phyloP scores from a whole-genome alignment of 495 filamentous ascomycete species.

The Aspergillus homomorphus region DNA sequence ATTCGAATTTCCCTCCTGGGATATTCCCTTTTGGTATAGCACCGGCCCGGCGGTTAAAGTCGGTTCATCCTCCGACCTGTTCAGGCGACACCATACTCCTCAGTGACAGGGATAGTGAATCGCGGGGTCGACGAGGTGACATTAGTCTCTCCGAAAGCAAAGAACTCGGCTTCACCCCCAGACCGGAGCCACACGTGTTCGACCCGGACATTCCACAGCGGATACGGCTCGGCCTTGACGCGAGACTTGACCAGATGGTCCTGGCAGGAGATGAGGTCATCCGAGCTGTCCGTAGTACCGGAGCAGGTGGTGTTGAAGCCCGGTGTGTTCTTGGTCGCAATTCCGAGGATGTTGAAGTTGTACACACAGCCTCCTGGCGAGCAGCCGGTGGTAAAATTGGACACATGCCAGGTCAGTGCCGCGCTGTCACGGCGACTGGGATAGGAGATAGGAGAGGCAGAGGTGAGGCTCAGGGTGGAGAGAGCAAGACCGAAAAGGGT shows the following conservation, averaged over 20 bases:
- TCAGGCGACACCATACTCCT: slow-evolving; percentile 31
- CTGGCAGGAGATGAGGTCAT: slow-evolving; percentile 27
- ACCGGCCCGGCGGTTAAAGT: not conserved
- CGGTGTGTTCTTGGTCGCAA: slow-evolving; percentile 30
- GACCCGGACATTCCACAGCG: slow-evolving; percentile 35
- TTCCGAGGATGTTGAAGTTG: slow-evolving; percentile 34
- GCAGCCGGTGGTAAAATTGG: slow-evolving; percentile 34
- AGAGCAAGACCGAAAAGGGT: slow-evolving; percentile 30
- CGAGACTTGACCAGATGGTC: slow-evolving; percentile 24
- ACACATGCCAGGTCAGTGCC: slow-evolving; percentile 31
- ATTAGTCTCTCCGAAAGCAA: slow-evolving; percentile 20
- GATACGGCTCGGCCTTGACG: slow-evolving; percentile 23
- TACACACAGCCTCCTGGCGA: slow-evolving; percentile 37
- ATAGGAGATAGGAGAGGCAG: slow-evolving; percentile 13
- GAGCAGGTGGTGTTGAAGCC: slow-evolving; percentile 41
- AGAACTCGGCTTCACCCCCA: slow-evolving; percentile 19
- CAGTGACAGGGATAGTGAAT: slow-evolving; percentile 25
- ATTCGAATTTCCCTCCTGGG: not conserved
- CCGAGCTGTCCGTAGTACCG: slow-evolving; percentile 25
- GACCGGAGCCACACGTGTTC: slow-evolving; percentile 31
- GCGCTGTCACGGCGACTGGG: slow-evolving; percentile 17
- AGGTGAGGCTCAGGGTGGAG: slow-evolving; percentile 27
- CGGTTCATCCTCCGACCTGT: not conserved
- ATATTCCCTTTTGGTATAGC: not conserved
- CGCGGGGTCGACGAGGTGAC: slow-evolving; percentile 16